phyloP scores from a whole-genome alignment of 1,139 yeast genomes.

The Sugiyamaella novakii region DNA sequence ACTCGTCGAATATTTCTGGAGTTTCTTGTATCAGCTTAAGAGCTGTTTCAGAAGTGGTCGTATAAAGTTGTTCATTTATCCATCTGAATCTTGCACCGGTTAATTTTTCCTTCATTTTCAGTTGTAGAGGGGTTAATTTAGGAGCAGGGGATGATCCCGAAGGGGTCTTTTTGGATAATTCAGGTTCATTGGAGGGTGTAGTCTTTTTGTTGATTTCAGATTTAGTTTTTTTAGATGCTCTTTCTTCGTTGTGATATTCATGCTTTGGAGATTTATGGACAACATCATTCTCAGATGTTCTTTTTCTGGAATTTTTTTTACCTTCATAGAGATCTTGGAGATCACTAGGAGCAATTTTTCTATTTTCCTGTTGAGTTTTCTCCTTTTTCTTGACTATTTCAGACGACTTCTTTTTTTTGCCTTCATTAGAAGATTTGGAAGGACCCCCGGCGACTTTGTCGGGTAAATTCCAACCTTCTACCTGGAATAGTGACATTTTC shows the following conservation, averaged over 20 bases:
- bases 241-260: conserved; percentile 19
- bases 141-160: background rate
- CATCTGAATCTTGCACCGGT: conserved; percentile 95
- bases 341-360: conserved; percentile 23
- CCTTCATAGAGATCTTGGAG: conserved; percentile 21
- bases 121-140: conserved; percentile 85
- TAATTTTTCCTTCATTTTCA: conserved; percentile 91
- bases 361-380: conserved; percentile 17
- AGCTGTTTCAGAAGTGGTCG: conserved; percentile 78
- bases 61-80: conserved; percentile 95
- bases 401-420: conserved; percentile 24
- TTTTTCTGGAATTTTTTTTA: conserved; percentile 20
- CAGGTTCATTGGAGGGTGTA: background rate
- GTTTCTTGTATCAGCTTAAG: conserved; percentile 70
- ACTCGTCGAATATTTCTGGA: conserved; percentile 89
- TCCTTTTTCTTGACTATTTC: conserved; percentile 22
- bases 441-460: conserved; percentile 53
- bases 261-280: conserved; percentile 11
- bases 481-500: conserved; percentile 72
- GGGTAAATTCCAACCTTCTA: conserved; percentile 79
- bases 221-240: conserved; percentile 8
- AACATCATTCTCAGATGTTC: conserved; percentile 22
- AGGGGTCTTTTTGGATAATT: background rate
- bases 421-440: conserved; percentile 33
- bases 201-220: background rate